Base-by-base conservation (phyloP, 176 grass and related monocot genomes). In the Aechmea fasciata region DNA sequence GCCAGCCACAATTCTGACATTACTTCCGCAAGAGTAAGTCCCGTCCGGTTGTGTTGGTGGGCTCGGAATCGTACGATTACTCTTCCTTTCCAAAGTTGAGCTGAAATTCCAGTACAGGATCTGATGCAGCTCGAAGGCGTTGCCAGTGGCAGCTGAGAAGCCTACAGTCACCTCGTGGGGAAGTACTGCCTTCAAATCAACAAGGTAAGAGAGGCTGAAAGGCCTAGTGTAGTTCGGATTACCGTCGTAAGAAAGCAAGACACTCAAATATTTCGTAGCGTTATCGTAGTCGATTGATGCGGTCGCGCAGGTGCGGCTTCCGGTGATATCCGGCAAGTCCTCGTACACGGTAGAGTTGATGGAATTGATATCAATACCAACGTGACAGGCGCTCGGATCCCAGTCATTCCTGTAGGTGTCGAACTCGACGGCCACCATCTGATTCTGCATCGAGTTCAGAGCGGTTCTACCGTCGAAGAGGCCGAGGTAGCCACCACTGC, bases 71-170 rank as follows among this genome's bases (percentile, higher is more conserved):
- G 25, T 26, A 26, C 25, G 25, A 26, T 26, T 26, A 26, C 25
- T 26, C 25, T 26, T 26, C 25, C 14, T 53, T 81, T 65, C 14
- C 13, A 91, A 14, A n/a, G 82, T 91, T 28, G 89, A 91, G 65
- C 14, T 48, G 77, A 91, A 88, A 50, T 78, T 83, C 85, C 64
- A 91, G 0, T 78, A 88, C n/a, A 82, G 59, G 12, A 91, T 75
- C 70, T 85, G 75, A 19, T 78, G 68, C 14, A 69, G 11, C 14
- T 72, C 72, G 70, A 11, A 52, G 17, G 0, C 0, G 3, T 20
- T 14, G 10, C 89, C 85, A 0, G 85, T 88, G 12, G 78, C 71
- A 4, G 85, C 89, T 23, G 89, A 91, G 79, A 91, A 91, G 20
- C 85, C 89, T 1, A 91, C 64, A 0, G 68, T 29, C 13, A 79